Percentiles rank a stretch among this genome's conserved stretches.
Conservation (phyloP, 768 basidiomycete species). For the Pisolithus marmoratus region DNA sequence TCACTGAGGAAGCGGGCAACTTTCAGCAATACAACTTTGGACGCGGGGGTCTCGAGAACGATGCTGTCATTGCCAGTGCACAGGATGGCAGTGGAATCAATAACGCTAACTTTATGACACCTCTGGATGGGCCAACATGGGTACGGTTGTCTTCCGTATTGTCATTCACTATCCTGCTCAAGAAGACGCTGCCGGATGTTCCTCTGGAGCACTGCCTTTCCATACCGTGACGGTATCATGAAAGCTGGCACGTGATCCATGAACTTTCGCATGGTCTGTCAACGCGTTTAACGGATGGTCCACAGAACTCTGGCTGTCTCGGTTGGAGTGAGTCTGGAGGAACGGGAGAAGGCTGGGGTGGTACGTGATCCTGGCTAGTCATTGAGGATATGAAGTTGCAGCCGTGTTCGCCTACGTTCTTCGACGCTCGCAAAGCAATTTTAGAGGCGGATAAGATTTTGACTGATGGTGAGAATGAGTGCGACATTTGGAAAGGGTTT, state of each 20-base stretch:
- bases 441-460: conserved; percentile 85
- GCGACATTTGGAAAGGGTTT: conserved; percentile 83
- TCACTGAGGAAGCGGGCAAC: conserved; percentile 88
- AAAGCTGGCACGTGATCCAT: conserved; percentile 95
- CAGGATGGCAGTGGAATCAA: conserved; percentile 94
- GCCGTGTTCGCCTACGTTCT: conserved; percentile 85
- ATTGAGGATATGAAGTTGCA: conserved; percentile 94
- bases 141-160: conserved; percentile 10
- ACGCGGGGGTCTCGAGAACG: conserved; percentile 78
- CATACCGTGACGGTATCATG: conserved; percentile 91
- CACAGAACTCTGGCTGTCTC: conserved; percentile 86
- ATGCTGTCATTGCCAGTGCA: conserved; percentile 91
- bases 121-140: conserved; percentile 82
- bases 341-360: conserved; percentile 98
- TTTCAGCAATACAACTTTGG: conserved; percentile 99
- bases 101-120: conserved; percentile 89
- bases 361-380: conserved; percentile 51
- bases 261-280: conserved; percentile 86
- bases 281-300: conserved; percentile 93
- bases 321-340: conserved; percentile 96
- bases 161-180: not conserved
- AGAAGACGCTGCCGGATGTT: conserved; percentile 83
- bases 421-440: conserved; percentile 85
- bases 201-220: conserved; percentile 86
- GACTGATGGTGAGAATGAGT: conserved; percentile 91